phyloP scores from a whole-genome alignment of 495 filamentous ascomycete species.

The Hapsidospora chrysogenum region DNA sequence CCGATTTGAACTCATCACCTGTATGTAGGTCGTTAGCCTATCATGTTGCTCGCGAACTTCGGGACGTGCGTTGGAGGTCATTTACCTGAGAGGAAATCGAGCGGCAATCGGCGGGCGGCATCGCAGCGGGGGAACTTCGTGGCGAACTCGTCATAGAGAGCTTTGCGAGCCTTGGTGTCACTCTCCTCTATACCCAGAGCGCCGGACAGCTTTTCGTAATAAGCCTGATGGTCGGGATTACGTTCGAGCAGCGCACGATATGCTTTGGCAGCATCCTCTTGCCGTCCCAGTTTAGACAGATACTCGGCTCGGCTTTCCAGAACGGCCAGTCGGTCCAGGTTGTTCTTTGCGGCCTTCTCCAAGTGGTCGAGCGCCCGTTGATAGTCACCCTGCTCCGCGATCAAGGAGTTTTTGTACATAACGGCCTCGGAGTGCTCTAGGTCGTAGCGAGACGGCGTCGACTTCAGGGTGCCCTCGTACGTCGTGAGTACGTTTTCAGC shows the following conservation, averaged over 20 bases:
- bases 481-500: slow-evolving; percentile 84
- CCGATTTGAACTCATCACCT: slow-evolving; percentile 65
- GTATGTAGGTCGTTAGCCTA: not conserved
- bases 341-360: slow-evolving; percentile 54
- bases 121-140: slow-evolving; percentile 68
- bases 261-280: slow-evolving; percentile 66
- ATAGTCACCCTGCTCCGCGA: slow-evolving; percentile 69
- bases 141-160: slow-evolving; percentile 67
- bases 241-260: slow-evolving; percentile 68
- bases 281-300: slow-evolving; percentile 57
- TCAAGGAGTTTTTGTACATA: slow-evolving; percentile 90
- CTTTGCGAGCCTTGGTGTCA: slow-evolving; percentile 44
- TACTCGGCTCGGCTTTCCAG: slow-evolving; percentile 83
- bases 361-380: slow-evolving; percentile 77
- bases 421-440: slow-evolving; percentile 87
- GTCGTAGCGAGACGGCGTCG: slow-evolving; percentile 55
- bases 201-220: slow-evolving; percentile 63
- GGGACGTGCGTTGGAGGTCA: not conserved
- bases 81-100: slow-evolving; percentile 72
- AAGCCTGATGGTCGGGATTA: slow-evolving; percentile 72
- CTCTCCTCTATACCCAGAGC: slow-evolving; percentile 44
- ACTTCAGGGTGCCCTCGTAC: slow-evolving; percentile 83
- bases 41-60: slow-evolving; percentile 5
- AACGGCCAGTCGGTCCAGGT: slow-evolving; percentile 72
- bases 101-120: slow-evolving; percentile 67